Evolutionary conservation across 257 asterid genomes (phyloP), one percentile per base, ranked within the genome.

Genomic region (Petunia axillaris): DNA sequence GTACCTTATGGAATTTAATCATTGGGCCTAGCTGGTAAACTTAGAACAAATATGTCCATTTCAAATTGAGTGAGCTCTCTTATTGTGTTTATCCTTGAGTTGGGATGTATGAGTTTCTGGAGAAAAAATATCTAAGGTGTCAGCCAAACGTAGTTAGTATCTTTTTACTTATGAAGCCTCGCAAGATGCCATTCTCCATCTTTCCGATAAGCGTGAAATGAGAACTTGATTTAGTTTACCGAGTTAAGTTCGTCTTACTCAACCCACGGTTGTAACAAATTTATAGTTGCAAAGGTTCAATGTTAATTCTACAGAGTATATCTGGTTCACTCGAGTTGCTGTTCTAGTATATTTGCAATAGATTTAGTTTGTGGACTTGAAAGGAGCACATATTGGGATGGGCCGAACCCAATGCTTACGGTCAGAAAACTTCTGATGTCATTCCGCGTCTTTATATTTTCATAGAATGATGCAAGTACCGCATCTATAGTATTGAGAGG

Each of bases 301-400:
- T 50, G 35, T 71, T 50, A 35, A 48, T 25, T 71, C 40, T 48
- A 25, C 1, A 0, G 25, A 50, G 77, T 73, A 73, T 35, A 46
- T 50, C 46, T 36, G 3, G 25, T 8, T 0, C 8, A 3, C 10
- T 70, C 8, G 25, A 25, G 1, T 44, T 16, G 50, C 8, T 8
- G 11, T 70, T 48, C 43, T 46, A 25, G 0, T 9, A 52, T 16
- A 9, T 10, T 0, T 46, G 59, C 25, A 70, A 8, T 48, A 41
- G 11, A 70, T 10, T 70, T 70, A 9, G 77, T 71, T 71, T 48
- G 77, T 48, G 44, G 37, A 35, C 44, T 71, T 48, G 9, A 35
- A 25, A 48, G 77, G 44, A 48, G 77, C 43, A 71, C 48, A 13
- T 71, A 70, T 48, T 25, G 25, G 25, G 25, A 25, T 25, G 25